Evolutionary conservation across 805 yeast species (phyloP).

Genomic region (Candida arabinofermentans): DNA sequence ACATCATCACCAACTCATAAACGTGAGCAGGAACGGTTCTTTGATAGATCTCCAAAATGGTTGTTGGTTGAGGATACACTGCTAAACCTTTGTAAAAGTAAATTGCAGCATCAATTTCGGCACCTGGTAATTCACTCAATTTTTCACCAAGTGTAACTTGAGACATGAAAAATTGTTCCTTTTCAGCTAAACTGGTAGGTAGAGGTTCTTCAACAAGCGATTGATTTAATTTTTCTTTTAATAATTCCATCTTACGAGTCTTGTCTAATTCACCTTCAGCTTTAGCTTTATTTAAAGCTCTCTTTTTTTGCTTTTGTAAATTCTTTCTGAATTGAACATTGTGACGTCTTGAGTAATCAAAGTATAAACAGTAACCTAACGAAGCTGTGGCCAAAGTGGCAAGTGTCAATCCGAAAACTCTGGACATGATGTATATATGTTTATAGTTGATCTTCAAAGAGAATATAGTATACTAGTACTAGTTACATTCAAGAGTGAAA

Average conservation of each 20-base stretch:
- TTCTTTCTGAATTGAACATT: conserved; percentile 76
- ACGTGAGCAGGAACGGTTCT: conserved; percentile 79
- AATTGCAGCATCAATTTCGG: conserved; percentile 80
- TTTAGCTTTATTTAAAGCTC: conserved; percentile 55
- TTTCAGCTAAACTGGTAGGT: conserved; percentile 63
- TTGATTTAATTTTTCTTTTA: conserved; percentile 57
- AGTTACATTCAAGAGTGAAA: too few species aligned
- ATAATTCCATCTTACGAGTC: conserved; percentile 53
- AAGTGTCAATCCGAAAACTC: conserved; percentile 30
- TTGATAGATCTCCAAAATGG: conserved; percentile 84
- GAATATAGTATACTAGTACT: too few species aligned
- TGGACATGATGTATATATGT: conserved; percentile 21
- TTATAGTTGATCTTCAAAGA: too few species aligned
- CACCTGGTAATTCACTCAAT: conserved; percentile 59
- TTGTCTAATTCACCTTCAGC: conserved; percentile 53
- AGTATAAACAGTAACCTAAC: conserved; percentile 77
- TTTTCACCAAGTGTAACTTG: conserved; percentile 87
- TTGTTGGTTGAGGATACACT: conserved; percentile 93
- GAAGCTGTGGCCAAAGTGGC: conserved; percentile 48
- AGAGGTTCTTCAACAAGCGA: conserved; percentile 72
- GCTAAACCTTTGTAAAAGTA: conserved; percentile 90
- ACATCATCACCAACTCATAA: conserved; percentile 77
- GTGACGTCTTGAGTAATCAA: conserved; percentile 88
- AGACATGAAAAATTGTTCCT: conserved; percentile 75
- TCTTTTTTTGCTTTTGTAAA: conserved; percentile 59